A percentile compares a stretch with the other conserved stretches of the same genome.
Conservation (phyloP, 495 filamentous ascomycete genomes). For the Penicilliopsis zonata region DNA sequence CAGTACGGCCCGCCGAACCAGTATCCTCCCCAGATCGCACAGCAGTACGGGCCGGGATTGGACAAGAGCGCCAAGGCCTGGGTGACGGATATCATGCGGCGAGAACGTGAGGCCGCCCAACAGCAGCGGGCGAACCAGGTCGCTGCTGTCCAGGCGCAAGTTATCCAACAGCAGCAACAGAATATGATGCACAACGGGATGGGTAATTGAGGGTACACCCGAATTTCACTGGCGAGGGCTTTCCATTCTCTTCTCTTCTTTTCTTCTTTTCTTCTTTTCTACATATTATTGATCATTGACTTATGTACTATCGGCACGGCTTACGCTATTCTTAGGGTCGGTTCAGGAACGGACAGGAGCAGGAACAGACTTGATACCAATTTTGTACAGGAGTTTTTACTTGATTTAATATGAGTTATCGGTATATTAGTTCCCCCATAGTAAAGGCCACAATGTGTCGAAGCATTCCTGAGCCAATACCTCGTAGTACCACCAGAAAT, state of each 20-base stretch:
- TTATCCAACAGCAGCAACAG: conserved; percentile 26
- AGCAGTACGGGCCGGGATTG: conserved; percentile 24
- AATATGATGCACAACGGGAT: conserved; percentile 38
- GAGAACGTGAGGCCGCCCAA: conserved; percentile 25
- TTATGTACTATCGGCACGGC: no score
- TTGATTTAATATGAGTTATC: conserved; percentile 1
- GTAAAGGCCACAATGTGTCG: no score
- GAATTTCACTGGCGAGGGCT: conserved; percentile 7
- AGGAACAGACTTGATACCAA: conserved; percentile 30
- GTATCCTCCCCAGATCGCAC: conserved; percentile 29
- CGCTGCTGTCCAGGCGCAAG: conserved; percentile 24
- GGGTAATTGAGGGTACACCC: conserved; percentile 19
- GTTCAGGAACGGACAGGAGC: no score
- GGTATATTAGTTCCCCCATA: no score
- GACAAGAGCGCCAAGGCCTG: conserved; percentile 28
- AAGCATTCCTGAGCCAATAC: no score
- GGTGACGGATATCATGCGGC: conserved; percentile 35
- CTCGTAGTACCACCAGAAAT: no score
- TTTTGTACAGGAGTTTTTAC: conserved; percentile 26
- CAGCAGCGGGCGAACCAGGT: conserved; percentile 23
- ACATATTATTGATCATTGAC: conserved; percentile 5
- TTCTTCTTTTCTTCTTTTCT: conserved; percentile 5
- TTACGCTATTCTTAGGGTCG: no score
- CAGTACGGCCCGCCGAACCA: conserved; percentile 32
- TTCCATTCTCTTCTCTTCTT: conserved; percentile 5